A percentile compares a stretch with the other conserved stretches of the same genome.
phyloP scores from a whole-genome alignment of 257 asterid genomes.

The Scutellaria galericulata region DNA sequence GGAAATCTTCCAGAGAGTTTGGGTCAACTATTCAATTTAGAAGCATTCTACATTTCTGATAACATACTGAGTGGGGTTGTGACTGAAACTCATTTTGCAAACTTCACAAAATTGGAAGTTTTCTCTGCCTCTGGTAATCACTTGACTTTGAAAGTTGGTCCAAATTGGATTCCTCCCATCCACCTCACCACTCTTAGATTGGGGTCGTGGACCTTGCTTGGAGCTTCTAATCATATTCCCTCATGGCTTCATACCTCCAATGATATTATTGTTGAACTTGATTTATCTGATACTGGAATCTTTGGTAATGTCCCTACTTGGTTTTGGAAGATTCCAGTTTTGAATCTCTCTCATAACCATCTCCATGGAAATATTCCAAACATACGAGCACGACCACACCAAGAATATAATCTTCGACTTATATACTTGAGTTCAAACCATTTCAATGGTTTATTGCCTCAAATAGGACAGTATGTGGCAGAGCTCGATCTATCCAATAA shows the following conservation, averaged over 20 bases:
- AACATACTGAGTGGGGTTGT: too few relatives aligned
- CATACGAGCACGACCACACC: too few relatives aligned
- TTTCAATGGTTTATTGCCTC: background rate
- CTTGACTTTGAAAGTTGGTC: constrained; percentile 4
- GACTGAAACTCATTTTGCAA: too few relatives aligned
- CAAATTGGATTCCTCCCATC: background rate
- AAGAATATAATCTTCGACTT: too few relatives aligned
- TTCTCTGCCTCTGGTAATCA: background rate
- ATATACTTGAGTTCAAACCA: background rate
- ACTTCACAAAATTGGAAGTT: too few relatives aligned
- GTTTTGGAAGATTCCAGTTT: background rate
- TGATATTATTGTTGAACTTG: background rate
- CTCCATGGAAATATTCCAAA: background rate
- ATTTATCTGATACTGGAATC: background rate
- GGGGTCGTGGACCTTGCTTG: background rate
- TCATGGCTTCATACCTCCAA: background rate
- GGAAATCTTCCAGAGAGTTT: too few relatives aligned
- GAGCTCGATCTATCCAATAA: background rate
- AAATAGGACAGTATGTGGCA: background rate
- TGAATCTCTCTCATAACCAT: background rate
- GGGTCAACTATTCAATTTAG: too few relatives aligned
- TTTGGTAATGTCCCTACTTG: background rate
- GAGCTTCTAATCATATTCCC: background rate
- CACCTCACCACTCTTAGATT: too few relatives aligned
- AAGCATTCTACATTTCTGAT: too few relatives aligned